phyloP scores from a whole-genome alignment of 371 early-diverging fungal species.

The Apophysomyces variabilis region DNA sequence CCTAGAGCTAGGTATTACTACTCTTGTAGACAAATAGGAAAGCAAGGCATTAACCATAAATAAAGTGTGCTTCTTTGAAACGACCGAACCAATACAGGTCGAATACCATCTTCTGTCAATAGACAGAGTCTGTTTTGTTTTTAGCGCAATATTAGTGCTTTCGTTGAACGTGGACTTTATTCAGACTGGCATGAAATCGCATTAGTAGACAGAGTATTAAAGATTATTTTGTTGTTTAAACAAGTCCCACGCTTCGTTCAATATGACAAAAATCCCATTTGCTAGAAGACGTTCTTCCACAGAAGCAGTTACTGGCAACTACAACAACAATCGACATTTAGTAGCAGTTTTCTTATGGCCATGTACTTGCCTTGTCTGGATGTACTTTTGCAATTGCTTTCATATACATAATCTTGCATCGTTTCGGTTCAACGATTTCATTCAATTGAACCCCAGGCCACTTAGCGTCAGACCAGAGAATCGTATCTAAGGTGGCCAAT shows the following conservation, averaged over 20 bases:
- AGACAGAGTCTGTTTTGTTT: background rate
- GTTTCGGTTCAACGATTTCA: constrained; percentile 76
- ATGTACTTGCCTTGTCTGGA: constrained; percentile 81
- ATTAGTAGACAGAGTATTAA: background rate
- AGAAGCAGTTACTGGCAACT: constrained; percentile 50
- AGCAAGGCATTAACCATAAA: background rate
- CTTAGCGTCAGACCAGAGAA: constrained; percentile 70
- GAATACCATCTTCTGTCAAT: background rate
- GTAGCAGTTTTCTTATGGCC: background rate
- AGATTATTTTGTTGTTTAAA: constrained; percentile 73
- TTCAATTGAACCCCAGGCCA: constrained; percentile 73
- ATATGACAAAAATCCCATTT: constrained; percentile 73
- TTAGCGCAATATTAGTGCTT: no score
- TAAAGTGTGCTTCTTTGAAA: background rate
- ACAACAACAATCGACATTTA: constrained; percentile 6
- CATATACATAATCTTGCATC: constrained; percentile 88
- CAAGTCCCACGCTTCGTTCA: constrained; percentile 89
- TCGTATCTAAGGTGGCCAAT: constrained; percentile 71
- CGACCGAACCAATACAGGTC: no score
- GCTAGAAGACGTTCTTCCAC: constrained; percentile 82
- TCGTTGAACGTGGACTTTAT: background rate
- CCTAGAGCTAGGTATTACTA: no score
- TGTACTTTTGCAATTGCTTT: constrained; percentile 87
- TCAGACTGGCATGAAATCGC: background rate
- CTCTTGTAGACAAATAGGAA: background rate